These are phyloP conservation scores for Nemophila menziesii DNA, from an alignment of 257 asterid genomes.

Conservation along the genomic window DNA sequence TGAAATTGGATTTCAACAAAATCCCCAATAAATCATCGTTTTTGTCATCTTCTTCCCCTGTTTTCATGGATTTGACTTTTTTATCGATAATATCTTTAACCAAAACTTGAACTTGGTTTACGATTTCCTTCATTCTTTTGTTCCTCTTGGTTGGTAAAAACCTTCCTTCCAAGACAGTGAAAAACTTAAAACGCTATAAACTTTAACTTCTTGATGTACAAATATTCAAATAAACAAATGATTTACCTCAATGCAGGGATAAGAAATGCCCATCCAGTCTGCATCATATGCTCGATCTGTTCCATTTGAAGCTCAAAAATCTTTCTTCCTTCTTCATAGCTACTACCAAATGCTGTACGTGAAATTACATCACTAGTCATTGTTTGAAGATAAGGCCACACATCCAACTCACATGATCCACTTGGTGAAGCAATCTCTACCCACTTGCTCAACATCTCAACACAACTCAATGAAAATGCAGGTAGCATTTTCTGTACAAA, in stretches of 20 bases:
- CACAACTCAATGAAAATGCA: constrained; percentile 22
- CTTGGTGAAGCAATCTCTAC: constrained; percentile 13
- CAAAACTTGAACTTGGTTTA: neutral
- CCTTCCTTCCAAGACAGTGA: neutral
- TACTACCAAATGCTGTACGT: constrained; percentile 44
- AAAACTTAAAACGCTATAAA: neutral
- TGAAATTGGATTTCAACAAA: constrained; percentile 12
- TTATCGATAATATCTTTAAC: neutral
- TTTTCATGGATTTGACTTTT: constrained; percentile 10
- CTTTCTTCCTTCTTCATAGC: constrained; percentile 35
- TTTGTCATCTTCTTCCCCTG: neutral
- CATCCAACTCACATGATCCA: constrained; percentile 24
- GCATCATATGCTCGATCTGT: constrained; percentile 22
- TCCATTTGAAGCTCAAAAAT: constrained; percentile 34
- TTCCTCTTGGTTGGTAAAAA: constrained; percentile 6
- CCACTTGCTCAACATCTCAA: constrained; percentile 34
- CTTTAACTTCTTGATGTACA: neutral
- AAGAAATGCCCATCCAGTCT: constrained; percentile 13
- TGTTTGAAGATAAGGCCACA: constrained; percentile 33
- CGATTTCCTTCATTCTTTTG: constrained; percentile 11
- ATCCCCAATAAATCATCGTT: constrained; percentile 14
- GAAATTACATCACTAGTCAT: constrained; percentile 31
- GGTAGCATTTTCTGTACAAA: constrained; percentile 31
- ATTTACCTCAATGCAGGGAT: constrained; percentile 37
- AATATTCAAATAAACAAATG: too few relatives aligned